Evolutionary conservation across 176 grass and related monocot species (phyloP), one percentile per base, ranked within the genome.

Genomic region (Panicum miliaceum): DNA sequence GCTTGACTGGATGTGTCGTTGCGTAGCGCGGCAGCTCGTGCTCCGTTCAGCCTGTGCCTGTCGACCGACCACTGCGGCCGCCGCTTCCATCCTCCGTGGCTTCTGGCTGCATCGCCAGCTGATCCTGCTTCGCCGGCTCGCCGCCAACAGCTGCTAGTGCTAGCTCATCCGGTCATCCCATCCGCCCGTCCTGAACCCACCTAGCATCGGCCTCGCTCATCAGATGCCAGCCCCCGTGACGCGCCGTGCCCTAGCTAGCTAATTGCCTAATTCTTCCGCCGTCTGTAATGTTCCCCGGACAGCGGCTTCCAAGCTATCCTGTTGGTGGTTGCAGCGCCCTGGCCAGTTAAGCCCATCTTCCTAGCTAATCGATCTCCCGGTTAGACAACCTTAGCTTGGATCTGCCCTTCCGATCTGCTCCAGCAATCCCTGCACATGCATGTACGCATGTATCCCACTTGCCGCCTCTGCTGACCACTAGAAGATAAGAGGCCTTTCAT

Each of bases 41-140:
- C 77, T 67, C 71, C 47, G 41, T 81, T 59, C 84, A 86, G 84
- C 7, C 77, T 86, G 77, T 81, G 77, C 47, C 69, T 81, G 85
- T 58, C 78, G 66, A 62, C 54, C 23, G n/a, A 26, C 67, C 40
- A 26, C 61, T 58, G 7, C 54, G 0, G 6, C 68, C 32, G n/a
- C 70, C 27, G 40, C 37, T 1, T 32, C 16, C 46, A 3, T 46
- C 19, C 50, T 52, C 6, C 50, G 50, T 52, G 50, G 50, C 50
- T 2, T 32, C 29, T 76, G n/a, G 41, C 62, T 73, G 81, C 52
- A 18, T 22, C 7, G 18, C 19, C 52, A 22, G 58, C 60, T 9
- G 35, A 40, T 41, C 13, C 14, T n/a, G n/a, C n/a, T n/a, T n/a
- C n/a, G n/a, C n/a, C n/a, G n/a, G 18, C 27, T 16, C 5, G 65